Evolutionary conservation across 495 filamentous ascomycete species (phyloP).

Genomic region (Aspergillus carlsbadensis): DNA sequence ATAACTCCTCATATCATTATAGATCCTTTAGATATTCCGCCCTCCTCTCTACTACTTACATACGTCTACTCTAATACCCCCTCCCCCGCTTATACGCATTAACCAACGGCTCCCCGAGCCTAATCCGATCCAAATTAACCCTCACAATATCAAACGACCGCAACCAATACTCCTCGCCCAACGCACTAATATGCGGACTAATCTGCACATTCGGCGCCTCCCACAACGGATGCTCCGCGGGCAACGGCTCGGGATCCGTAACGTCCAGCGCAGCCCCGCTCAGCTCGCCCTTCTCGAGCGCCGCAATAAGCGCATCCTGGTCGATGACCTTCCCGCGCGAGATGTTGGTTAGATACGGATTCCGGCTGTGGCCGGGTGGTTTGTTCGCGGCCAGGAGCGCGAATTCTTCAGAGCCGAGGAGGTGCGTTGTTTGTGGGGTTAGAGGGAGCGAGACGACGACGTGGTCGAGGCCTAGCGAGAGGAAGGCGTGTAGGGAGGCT

Average conservation of each 20-base stretch:
- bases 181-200: slow-evolving; percentile 76
- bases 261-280: slow-evolving; percentile 81
- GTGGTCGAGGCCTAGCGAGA: slow-evolving; percentile 68
- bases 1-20: too few species aligned
- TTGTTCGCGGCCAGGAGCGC: slow-evolving; percentile 55
- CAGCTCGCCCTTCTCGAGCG: slow-evolving; percentile 45
- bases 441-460: slow-evolving; percentile 74
- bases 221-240: slow-evolving; percentile 68
- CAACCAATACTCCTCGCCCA: slow-evolving; percentile 55
- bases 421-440: slow-evolving; percentile 61
- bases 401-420: slow-evolving; percentile 67
- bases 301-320: slow-evolving; percentile 63
- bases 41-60: background rate
- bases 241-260: slow-evolving; percentile 80
- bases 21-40: too few species aligned
- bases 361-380: slow-evolving; percentile 13
- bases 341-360: slow-evolving; percentile 68
- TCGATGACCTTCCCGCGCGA: slow-evolving; percentile 70
- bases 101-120: slow-evolving; percentile 59
- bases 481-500: slow-evolving; percentile 61
- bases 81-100: slow-evolving; percentile 65
- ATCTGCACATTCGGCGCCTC: slow-evolving; percentile 70
- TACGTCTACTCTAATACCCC: slow-evolving; percentile 25
- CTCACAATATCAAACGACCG: slow-evolving; percentile 60
- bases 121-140: slow-evolving; percentile 58